Conservation (phyloP, 148 eudicot genomes). For the Camellia japonica region DNA sequence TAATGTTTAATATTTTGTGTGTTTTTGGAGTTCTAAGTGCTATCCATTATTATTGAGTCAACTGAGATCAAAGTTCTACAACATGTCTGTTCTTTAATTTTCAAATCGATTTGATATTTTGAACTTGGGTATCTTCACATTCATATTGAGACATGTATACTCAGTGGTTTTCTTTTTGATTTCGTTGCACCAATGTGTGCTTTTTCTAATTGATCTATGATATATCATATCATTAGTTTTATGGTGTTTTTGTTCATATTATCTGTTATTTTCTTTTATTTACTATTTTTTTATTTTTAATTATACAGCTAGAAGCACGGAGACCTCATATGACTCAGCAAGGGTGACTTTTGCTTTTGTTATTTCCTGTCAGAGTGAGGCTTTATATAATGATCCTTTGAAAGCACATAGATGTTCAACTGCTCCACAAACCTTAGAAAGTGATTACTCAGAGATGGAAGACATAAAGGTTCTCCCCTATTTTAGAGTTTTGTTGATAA, state of each 20-base stretch:
- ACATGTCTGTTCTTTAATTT: too few relatives aligned
- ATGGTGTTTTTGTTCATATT: not conserved
- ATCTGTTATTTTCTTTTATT: not conserved
- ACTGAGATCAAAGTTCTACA: not conserved
- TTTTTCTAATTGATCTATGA: not conserved
- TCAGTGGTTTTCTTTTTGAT: not conserved
- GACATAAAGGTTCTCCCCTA: constrained; percentile 32
- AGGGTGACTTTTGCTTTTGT: constrained; percentile 45
- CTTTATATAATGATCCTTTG: constrained; percentile 32
- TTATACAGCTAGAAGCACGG: constrained; percentile 61
- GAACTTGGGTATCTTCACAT: too few relatives aligned
- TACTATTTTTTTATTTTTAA: constrained; percentile 7
- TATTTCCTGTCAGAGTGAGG: constrained; percentile 49
- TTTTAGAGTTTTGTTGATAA: not conserved
- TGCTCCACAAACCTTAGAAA: constrained; percentile 40
- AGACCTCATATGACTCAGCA: constrained; percentile 41
- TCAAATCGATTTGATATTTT: too few relatives aligned
- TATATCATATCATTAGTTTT: not conserved
- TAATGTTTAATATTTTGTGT: not conserved
- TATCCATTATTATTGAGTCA: not conserved
- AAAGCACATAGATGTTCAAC: constrained; percentile 42
- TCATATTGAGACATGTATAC: not conserved
- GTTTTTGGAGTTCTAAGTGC: not conserved
- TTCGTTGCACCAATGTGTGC: not conserved
- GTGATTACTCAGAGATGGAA: constrained; percentile 43